phyloP scores from a whole-genome alignment of 2,329 filamentous ascomycete genomes.

The Elsinoe arachidis region DNA sequence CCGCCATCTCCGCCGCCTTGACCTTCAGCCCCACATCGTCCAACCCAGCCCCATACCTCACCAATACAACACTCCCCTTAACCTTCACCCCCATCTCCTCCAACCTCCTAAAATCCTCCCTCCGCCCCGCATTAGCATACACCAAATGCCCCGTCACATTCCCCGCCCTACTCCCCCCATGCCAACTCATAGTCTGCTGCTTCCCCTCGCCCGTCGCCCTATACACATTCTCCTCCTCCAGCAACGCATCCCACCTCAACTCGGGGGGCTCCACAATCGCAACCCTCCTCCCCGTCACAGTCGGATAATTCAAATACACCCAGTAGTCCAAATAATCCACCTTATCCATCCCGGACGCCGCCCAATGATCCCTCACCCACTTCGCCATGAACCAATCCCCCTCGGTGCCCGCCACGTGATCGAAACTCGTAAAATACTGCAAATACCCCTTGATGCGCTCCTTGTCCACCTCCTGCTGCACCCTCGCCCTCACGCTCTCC shows the following conservation, averaged over 20 bases:
- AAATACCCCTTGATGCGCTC: conserved; percentile 57
- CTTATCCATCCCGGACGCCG: conserved; percentile 62
- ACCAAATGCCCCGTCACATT: conserved; percentile 79
- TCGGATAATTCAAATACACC: conserved; percentile 90
- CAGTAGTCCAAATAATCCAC: conserved; percentile 60
- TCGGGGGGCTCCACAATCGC: conserved; percentile 66
- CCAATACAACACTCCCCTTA: conserved; percentile 72
- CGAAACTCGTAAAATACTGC: conserved; percentile 69
- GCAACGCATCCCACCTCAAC: conserved; percentile 62
- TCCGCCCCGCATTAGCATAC: conserved; percentile 86
- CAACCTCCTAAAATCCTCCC: conserved; percentile 70
- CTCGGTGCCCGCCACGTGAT: conserved; percentile 89
- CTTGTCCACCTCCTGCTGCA: conserved; percentile 64
- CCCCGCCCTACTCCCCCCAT: conserved; percentile 79
- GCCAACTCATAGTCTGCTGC: conserved; percentile 69
- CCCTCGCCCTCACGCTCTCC: conserved; percentile 67
- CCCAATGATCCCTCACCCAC: conserved; percentile 74
- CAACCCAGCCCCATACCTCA: conserved; percentile 70
- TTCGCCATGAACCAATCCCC: conserved; percentile 80
- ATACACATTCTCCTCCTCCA: conserved; percentile 73
- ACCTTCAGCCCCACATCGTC: conserved; percentile 70
- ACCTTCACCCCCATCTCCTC: conserved; percentile 63
- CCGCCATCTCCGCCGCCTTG: conserved; percentile 78
- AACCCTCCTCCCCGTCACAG: conserved; percentile 64
- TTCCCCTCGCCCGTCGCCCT: conserved; percentile 44